Percentiles rank a stretch among this genome's conserved stretches.
Conservation (phyloP, 2,329 filamentous ascomycete genomes). For the Zelopaecilomyces penicillatus region DNA sequence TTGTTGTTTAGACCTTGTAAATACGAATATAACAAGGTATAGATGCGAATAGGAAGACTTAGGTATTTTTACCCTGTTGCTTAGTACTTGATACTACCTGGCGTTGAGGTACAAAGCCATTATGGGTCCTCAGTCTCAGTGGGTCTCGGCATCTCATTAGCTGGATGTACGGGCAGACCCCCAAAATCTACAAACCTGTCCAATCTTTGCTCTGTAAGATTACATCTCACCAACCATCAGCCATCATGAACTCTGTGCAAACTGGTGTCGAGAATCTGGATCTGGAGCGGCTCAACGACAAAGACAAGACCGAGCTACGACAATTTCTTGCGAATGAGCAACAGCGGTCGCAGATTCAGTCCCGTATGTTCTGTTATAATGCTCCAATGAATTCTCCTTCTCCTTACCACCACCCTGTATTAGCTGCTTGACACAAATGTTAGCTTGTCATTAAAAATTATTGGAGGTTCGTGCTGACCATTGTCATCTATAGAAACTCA, state of each 20-base stretch:
- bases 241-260: constrained; percentile 27
- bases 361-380: constrained; percentile 41
- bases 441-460: too few relatives aligned
- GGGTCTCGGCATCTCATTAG: too few relatives aligned
- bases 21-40: not conserved
- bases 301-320: constrained; percentile 80
- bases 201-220: not conserved
- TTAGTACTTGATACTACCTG: not conserved
- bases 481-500: constrained; percentile 37
- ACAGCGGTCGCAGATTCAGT: constrained; percentile 65
- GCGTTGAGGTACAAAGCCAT: too few relatives aligned
- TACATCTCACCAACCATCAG: not conserved
- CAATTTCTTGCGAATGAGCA: constrained; percentile 77
- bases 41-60: not conserved
- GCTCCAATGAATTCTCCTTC: too few relatives aligned
- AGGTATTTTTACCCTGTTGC: not conserved
- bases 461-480: constrained; percentile 6
- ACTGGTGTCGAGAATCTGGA: constrained; percentile 47
- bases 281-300: constrained; percentile 65
- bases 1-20: not conserved
- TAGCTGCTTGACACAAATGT: too few relatives aligned
- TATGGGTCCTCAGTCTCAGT: too few relatives aligned
- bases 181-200: not conserved
- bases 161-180: too few relatives aligned
- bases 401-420: too few relatives aligned